A percentile compares a stretch with the other conserved stretches of the same genome.
phyloP scores from a whole-genome alignment of 805 yeast species.

The Saturnispora quitensis region DNA sequence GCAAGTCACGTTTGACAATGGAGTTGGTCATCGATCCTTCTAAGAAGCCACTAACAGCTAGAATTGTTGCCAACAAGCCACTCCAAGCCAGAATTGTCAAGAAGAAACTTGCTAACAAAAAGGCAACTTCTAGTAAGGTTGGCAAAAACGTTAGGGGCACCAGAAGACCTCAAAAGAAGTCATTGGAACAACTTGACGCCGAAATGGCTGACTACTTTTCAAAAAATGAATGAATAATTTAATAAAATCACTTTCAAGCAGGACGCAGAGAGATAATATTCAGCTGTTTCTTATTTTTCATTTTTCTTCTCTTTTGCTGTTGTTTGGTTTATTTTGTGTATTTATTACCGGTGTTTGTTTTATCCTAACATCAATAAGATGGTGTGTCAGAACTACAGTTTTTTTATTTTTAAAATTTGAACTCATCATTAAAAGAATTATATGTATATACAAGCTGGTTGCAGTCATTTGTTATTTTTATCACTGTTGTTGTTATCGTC shows the following conservation, averaged over 20 bases:
- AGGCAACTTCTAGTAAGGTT: slow-evolving; percentile 12
- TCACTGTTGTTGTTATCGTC: slow-evolving; percentile 1
- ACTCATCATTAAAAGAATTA: not conserved
- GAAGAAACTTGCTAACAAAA: slow-evolving; percentile 39
- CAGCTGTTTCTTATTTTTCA: not conserved
- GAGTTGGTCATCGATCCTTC: slow-evolving; percentile 84
- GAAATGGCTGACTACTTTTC: slow-evolving; percentile 96
- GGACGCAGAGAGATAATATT: not conserved
- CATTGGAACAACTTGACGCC: slow-evolving; percentile 89
- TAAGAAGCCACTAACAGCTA: slow-evolving; percentile 61
- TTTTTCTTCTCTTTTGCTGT: not conserved
- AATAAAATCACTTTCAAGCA: not conserved
- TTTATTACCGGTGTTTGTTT: not conserved
- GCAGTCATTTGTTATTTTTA: not conserved
- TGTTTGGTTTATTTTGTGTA: slow-evolving; percentile 1
- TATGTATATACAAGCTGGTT: not conserved
- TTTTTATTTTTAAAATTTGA: not conserved
- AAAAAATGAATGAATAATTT: slow-evolving; percentile 30
- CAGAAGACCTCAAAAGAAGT: slow-evolving; percentile 43
- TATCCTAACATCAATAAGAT: not conserved
- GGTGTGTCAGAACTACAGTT: not conserved
- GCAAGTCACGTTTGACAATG: slow-evolving; percentile 61
- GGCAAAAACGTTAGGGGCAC: slow-evolving; percentile 11
- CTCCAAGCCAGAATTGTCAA: slow-evolving; percentile 21
- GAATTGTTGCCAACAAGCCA: slow-evolving; percentile 46